Percentiles rank a stretch among this genome's conserved stretches.
phyloP scores from a whole-genome alignment of 805 yeast genomes.

The Torulaspora delbrueckii region DNA sequence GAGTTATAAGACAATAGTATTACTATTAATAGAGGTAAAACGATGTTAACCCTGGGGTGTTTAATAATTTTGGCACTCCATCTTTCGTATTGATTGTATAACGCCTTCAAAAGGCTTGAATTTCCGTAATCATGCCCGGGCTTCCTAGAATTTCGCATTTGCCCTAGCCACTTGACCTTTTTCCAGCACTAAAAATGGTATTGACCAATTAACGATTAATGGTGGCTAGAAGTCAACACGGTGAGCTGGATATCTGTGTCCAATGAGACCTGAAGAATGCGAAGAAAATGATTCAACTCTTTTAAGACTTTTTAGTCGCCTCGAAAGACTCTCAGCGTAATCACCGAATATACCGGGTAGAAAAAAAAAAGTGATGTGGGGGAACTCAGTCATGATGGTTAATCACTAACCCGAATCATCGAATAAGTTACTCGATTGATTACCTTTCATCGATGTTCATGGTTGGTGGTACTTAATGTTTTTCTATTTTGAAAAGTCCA shows the following conservation, averaged over 20 bases:
- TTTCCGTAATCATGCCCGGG: background rate
- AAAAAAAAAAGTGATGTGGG: background rate
- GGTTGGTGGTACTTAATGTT: no score
- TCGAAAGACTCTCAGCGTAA: background rate
- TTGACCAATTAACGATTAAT: background rate
- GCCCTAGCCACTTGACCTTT: background rate
- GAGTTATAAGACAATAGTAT: conserved; percentile 49
- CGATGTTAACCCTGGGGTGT: conserved; percentile 30
- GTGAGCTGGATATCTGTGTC: no score
- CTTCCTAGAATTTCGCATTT: background rate
- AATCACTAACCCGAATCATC: background rate
- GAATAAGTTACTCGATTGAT: no score
- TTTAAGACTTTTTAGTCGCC: background rate
- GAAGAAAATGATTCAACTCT: no score
- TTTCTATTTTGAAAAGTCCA: no score
- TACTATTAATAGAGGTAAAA: conserved; percentile 46
- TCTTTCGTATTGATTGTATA: conserved; percentile 1
- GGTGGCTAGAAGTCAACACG: no score
- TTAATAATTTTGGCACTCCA: conserved; percentile 7
- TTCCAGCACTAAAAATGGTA: background rate
- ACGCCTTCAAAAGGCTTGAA: background rate
- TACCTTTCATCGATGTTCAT: no score
- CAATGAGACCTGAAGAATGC: no score
- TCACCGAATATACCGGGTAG: background rate
- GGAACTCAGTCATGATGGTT: background rate